These are phyloP conservation scores for Xylaria sp. DNA, from an alignment of 2,329 filamentous ascomycete genomes.

Conservation along the genomic window DNA sequence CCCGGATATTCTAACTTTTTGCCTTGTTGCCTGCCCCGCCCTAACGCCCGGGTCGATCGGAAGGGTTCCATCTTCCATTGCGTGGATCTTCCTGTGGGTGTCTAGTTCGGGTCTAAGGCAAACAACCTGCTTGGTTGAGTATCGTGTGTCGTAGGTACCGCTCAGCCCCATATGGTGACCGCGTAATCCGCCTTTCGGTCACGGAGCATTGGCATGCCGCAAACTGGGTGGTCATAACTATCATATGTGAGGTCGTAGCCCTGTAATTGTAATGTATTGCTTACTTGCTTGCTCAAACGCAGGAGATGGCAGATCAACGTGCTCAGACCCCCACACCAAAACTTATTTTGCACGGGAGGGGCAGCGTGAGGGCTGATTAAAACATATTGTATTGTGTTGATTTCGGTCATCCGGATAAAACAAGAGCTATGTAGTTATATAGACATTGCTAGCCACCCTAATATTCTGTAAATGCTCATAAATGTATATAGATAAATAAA, in stretches of 20 bases:
- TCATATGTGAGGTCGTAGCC: background rate
- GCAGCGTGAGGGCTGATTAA: background rate
- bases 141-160: background rate
- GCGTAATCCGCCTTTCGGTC: background rate
- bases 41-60: constrained; percentile 21
- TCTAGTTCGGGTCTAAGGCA: background rate
- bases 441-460: constrained; percentile 4
- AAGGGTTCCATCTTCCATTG: background rate
- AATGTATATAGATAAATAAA: constrained; percentile 11
- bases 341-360: background rate
- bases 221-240: background rate
- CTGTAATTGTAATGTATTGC: constrained; percentile 3
- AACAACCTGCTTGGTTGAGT: background rate
- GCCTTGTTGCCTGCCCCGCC: constrained; percentile 3
- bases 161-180: background rate
- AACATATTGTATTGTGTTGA: constrained; percentile 6
- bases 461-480: constrained; percentile 28
- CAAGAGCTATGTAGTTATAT: constrained; percentile 17
- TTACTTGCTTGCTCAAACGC: constrained; percentile 6
- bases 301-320: background rate
- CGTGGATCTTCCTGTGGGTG: constrained; percentile 3
- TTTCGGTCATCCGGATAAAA: constrained; percentile 11
- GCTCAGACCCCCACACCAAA: background rate
- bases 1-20: constrained; percentile 23
- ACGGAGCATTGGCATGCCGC: background rate